Evolutionary conservation across 2,329 filamentous ascomycete genomes (phyloP).

Genomic region (Monosporascus sp.): DNA sequence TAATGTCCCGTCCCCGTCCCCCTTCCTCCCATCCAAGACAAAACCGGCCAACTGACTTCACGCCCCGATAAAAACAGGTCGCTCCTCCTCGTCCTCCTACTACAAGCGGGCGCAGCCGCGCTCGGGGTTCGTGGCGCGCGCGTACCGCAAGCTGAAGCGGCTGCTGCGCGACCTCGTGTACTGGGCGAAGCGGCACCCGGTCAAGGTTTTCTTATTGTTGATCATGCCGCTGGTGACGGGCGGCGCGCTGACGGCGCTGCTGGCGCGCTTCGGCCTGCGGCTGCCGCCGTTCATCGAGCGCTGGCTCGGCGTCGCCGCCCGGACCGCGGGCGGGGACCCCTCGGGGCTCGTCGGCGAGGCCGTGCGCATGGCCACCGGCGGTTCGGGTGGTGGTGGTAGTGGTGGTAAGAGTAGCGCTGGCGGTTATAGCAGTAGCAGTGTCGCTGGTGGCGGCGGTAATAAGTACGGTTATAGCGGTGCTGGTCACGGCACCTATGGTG

Average conservation of each 20-base stretch:
- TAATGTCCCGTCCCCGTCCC: background rate
- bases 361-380: conserved; percentile 45
- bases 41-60: background rate
- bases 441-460: background rate
- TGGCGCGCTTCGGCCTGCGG: conserved; percentile 74
- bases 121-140: conserved; percentile 68
- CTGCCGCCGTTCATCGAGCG: conserved; percentile 61
- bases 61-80: conserved; percentile 29
- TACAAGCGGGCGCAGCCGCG: conserved; percentile 76
- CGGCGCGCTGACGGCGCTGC: conserved; percentile 72
- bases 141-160: conserved; percentile 70
- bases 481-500: background rate
- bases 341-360: conserved; percentile 51
- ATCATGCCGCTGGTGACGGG: conserved; percentile 84
- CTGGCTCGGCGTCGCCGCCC: conserved; percentile 50
- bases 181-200: conserved; percentile 77
- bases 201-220: conserved; percentile 83
- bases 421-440: background rate
- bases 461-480: background rate
- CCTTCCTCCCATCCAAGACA: background rate
- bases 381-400: conserved; percentile 17
- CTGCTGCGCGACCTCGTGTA: conserved; percentile 75
- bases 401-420: conserved; percentile 13
- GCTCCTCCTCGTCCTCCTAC: conserved; percentile 54
- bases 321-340: conserved; percentile 42